Conservation (phyloP, 768 basidiomycete species). For the Tricholoma terreum region DNA sequence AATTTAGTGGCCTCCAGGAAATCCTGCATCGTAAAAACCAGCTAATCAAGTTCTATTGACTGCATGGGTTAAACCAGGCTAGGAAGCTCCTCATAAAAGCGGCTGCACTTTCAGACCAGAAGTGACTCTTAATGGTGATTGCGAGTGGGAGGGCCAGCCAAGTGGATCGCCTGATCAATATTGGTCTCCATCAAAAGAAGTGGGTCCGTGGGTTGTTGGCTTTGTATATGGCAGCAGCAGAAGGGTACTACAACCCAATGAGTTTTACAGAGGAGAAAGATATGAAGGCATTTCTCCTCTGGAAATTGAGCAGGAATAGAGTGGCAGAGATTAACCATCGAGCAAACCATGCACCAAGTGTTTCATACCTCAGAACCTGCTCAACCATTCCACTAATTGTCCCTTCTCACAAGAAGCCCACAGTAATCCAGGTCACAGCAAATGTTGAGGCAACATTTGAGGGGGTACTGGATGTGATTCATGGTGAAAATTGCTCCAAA, state of each 20-base stretch:
- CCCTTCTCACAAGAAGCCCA: conserved; percentile 11
- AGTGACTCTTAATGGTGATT: conserved; percentile 19
- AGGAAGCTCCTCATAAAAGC: conserved; percentile 12
- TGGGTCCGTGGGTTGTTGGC: not conserved
- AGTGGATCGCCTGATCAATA: conserved; percentile 16
- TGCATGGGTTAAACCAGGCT: conserved; percentile 18
- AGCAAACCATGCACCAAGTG: conserved; percentile 13
- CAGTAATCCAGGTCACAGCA: conserved; percentile 2
- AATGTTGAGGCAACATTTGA: conserved; percentile 9
- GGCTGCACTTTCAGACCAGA: conserved; percentile 15
- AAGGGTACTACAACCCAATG: conserved; percentile 20
- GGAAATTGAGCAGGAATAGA: conserved; percentile 18
- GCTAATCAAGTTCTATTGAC: conserved; percentile 9
- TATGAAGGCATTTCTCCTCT: conserved; percentile 17
- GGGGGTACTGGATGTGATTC: conserved; percentile 1
- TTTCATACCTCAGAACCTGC: conserved; percentile 11
- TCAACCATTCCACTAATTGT: conserved; percentile 16
- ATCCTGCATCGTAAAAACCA: conserved; percentile 2
- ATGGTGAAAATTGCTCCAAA: not conserved
- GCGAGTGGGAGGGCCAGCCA: conserved; percentile 17
- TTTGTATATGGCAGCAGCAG: conserved; percentile 5
- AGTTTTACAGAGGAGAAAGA: conserved; percentile 21
- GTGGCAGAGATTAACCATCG: conserved; percentile 21
- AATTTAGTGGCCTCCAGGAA: conserved; percentile 9
- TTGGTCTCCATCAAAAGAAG: conserved; percentile 8